Evolutionary conservation across 2,329 filamentous ascomycete genomes (phyloP).

Genomic region (Fusarium oxysporum): DNA sequence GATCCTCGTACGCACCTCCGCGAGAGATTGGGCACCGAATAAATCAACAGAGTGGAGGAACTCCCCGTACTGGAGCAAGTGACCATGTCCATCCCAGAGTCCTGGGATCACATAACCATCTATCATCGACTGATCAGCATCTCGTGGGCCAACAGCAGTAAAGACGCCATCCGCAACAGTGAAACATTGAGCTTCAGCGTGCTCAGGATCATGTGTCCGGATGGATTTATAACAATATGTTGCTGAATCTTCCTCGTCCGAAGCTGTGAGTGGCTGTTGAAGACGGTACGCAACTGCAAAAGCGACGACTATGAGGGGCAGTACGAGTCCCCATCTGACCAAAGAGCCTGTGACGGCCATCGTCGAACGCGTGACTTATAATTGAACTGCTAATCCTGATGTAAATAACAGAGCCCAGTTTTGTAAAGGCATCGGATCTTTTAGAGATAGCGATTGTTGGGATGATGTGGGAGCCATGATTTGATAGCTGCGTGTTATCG

Average conservation of each 20-base stretch:
- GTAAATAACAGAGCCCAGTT: neutral
- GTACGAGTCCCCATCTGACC: constrained; percentile 47
- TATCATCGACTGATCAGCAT: constrained; percentile 39
- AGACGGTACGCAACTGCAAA: constrained; percentile 50
- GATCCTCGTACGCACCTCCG: constrained; percentile 65
- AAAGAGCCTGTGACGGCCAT: constrained; percentile 27
- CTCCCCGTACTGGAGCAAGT: constrained; percentile 74
- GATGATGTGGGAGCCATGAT: constrained; percentile 10
- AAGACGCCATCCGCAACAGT: constrained; percentile 65
- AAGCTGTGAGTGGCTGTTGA: constrained; percentile 40
- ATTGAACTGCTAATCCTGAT: neutral
- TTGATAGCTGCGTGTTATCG: constrained; percentile 32
- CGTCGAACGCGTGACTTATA: neutral
- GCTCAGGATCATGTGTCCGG: constrained; percentile 51
- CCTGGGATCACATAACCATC: constrained; percentile 72
- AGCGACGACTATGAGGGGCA: constrained; percentile 48
- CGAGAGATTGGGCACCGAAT: constrained; percentile 67
- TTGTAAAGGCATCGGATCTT: neutral
- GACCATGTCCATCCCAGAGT: constrained; percentile 78
- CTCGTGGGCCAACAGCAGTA: constrained; percentile 56
- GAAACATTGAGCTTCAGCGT: constrained; percentile 65
- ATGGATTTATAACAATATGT: constrained; percentile 57
- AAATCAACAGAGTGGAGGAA: constrained; percentile 74
- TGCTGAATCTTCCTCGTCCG: constrained; percentile 2
- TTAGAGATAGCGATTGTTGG: neutral